Conservation (phyloP, 352 stramenopile species). For the Globisporangium mamillatum region DNA sequence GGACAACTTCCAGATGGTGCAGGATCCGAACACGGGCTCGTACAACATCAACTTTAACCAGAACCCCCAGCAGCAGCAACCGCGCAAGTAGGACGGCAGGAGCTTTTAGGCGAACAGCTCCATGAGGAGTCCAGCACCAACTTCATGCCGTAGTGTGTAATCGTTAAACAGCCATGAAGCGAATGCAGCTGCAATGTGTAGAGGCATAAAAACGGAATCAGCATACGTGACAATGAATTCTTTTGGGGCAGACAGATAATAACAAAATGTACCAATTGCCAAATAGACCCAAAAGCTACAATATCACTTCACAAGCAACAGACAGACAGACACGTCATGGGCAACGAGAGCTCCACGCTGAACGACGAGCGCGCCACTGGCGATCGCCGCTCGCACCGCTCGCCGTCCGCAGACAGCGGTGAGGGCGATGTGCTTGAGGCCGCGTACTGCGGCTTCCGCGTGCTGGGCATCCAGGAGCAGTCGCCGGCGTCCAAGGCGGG, state of each 20-base stretch:
- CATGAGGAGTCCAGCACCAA: too few relatives aligned
- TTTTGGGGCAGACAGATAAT: too few relatives aligned
- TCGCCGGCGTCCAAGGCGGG: conserved; percentile 89
- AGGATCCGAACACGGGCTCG: conserved; percentile 95
- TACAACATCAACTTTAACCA: conserved; percentile 97
- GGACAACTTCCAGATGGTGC: conserved; percentile 99
- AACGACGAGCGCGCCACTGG: conserved; percentile 11
- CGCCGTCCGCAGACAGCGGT: conserved; percentile 14
- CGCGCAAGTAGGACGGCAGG: conserved; percentile 2
- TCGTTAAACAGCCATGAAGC: neutral
- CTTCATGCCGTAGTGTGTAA: neutral
- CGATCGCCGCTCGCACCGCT: conserved; percentile 11
- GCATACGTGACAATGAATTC: too few relatives aligned
- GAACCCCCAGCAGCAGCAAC: conserved; percentile 28
- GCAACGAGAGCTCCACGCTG: conserved; percentile 48
- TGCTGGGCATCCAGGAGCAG: conserved; percentile 96
- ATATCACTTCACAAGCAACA: neutral
- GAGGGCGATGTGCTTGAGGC: conserved; percentile 39
- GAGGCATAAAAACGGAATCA: too few relatives aligned
- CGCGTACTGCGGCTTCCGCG: conserved; percentile 89
- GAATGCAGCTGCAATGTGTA: neutral
- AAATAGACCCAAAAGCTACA: neutral
- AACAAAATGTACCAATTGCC: neutral
- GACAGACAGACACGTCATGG: conserved; percentile 26
- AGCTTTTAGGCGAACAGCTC: neutral